Conservation (phyloP, 176 grass and related monocot species). For the Phoenix roebelenii region DNA sequence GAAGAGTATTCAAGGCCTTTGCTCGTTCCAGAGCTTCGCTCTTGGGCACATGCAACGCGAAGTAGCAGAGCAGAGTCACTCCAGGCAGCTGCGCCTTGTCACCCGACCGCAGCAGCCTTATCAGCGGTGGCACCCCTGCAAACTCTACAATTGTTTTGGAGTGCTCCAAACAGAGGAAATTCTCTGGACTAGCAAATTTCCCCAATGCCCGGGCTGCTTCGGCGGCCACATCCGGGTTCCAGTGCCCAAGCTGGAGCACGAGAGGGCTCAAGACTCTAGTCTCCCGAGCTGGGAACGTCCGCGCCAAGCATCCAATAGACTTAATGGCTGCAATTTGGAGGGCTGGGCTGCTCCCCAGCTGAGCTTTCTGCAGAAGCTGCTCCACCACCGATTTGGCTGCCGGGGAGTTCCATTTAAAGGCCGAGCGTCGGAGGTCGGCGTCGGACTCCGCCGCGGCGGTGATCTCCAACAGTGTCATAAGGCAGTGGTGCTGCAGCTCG, state of each 20-base stretch:
- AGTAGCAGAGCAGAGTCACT: constrained; percentile 6
- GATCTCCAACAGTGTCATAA: constrained; percentile 15
- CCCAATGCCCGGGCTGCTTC: constrained; percentile 5
- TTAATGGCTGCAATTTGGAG: constrained; percentile 13
- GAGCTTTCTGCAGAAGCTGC: constrained; percentile 4
- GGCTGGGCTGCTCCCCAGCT: constrained; percentile 6
- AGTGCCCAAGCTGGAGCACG: constrained; percentile 9
- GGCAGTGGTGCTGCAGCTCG: constrained; percentile 18
- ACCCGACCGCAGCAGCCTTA: constrained; percentile 3
- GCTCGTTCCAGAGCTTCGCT: constrained; percentile 17
- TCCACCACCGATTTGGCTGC: constrained; percentile 18
- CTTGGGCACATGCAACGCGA: constrained; percentile 11
- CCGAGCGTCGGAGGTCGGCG: constrained; percentile 12
- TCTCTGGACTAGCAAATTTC: constrained; percentile 9
- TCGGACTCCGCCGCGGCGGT: constrained; percentile 6
- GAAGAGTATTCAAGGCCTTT: constrained; percentile 7
- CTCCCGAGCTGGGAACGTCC: constrained; percentile 8
- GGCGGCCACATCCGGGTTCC: constrained; percentile 14
- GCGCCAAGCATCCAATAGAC: constrained; percentile 9
- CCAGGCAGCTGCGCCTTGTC: constrained; percentile 13
- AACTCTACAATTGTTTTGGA: constrained; percentile 11
- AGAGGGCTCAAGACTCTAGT: constrained; percentile 4
- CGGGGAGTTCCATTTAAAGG: constrained; percentile 16
- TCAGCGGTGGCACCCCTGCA: constrained; percentile 4
- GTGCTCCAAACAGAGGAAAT: constrained; percentile 15